Base-by-base conservation (phyloP, 495 filamentous ascomycete species). In the Viridothelium virens region DNA sequence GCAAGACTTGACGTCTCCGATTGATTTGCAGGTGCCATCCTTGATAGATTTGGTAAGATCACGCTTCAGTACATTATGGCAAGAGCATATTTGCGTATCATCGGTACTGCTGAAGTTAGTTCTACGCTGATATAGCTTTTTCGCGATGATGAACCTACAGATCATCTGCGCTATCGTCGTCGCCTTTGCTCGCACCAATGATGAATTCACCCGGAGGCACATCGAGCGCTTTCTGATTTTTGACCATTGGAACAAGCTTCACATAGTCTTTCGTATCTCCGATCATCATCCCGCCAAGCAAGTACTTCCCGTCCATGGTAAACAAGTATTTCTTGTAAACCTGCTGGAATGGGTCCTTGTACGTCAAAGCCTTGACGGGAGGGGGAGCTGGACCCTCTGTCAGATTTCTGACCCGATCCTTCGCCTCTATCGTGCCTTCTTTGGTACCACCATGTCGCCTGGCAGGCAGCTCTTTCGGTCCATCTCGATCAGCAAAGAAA, bases 241-340 rank as follows among this genome's bases (percentile, higher is more conserved):
- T 97, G 38, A 95, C 92, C 82, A 96, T 87, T n/a, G 91, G 89
- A 6, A 96, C 93, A 48, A 97, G 79, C 72, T 96, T 96, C 76
- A 96, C 84, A 74, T 96, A 97, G 76, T 97, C 93, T 67, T 84
- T 88, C 0, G 92, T 96, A 76, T 97, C 93, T 44, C 93, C 93
- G 66, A 97, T 96, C 89, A 97, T 96, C 92, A 97, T 97, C 2
- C 93, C 93, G 18, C 93, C 93, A 6, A 97, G 84, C 2, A 97
- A 79, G 74, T 91, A 94, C 73, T 96, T 96, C 33, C 93, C 93
- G 73, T 97, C 93, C 73, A 88, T 76, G 2, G 92, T 96, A 70
- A 96, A 96, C 6, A 97, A 77, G 75, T 92, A 97, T 76, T 97
- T 97, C 77, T 97, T 96, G 76, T 97, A 97, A 1, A 96, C 85